These are phyloP conservation scores for Daldinia sp. DNA, from an alignment of 2,329 filamentous ascomycete species.

Conservation along the genomic window DNA sequence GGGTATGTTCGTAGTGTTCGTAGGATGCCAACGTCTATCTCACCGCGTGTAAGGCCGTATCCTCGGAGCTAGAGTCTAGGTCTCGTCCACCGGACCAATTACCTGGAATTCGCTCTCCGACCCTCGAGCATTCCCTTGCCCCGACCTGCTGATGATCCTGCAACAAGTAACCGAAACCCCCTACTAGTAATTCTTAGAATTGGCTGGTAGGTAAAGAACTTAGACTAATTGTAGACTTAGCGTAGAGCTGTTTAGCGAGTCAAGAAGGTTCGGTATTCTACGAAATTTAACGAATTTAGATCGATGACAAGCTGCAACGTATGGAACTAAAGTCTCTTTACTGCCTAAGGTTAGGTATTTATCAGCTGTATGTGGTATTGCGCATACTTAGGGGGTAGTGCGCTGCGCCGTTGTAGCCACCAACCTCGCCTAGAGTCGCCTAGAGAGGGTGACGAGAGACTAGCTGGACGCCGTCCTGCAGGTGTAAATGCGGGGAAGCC, in stretches of 20 bases:
- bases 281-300: conserved; percentile 31
- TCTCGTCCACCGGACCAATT: conserved; percentile 28
- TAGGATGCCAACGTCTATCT: conserved; percentile 18
- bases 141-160: conserved; percentile 21
- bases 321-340: too few relatives aligned
- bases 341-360: too few relatives aligned
- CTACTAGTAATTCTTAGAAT: conserved; percentile 5
- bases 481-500: conserved; percentile 34
- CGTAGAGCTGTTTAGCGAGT: conserved; percentile 5
- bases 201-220: too few relatives aligned
- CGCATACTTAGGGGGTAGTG: conserved; percentile 1
- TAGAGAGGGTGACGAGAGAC: conserved; percentile 2
- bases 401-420: conserved; percentile 4
- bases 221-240: background rate
- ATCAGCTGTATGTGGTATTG: too few relatives aligned
- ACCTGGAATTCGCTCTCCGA: conserved; percentile 27
- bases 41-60: conserved; percentile 19
- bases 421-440: conserved; percentile 8
- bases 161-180: conserved; percentile 31
- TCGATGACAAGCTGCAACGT: conserved; percentile 32
- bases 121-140: conserved; percentile 28
- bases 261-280: conserved; percentile 25
- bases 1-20: conserved; percentile 11
- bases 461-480: conserved; percentile 27
- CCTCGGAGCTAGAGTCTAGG: conserved; percentile 18